These are phyloP conservation scores for Coelastrella sp. DNA, from an alignment of 139 green algal species.

Conservation along the genomic window DNA sequence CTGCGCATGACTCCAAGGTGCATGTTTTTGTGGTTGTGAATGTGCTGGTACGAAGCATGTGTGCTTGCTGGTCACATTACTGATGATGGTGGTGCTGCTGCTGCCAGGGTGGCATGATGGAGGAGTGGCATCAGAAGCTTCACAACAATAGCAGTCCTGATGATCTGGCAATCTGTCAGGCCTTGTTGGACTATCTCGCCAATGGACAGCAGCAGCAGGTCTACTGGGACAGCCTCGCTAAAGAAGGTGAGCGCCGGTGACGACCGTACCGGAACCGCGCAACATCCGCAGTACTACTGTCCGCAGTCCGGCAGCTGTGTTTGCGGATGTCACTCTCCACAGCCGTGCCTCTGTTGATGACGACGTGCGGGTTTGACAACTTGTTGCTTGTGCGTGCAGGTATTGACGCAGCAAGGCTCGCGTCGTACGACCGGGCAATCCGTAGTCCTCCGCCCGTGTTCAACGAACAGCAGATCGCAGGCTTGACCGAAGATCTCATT, in stretches of 20 bases:
- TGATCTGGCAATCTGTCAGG: conserved; percentile 84
- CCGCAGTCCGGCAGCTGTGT: too few species aligned
- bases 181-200: conserved; percentile 64
- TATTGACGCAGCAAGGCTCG: conserved; percentile 70
- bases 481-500: conserved; percentile 68
- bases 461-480: conserved; percentile 51
- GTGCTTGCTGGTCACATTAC: not conserved
- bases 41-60: not conserved
- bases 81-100: not conserved
- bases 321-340: too few species aligned
- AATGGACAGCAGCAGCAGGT: conserved; percentile 21
- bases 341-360: not conserved
- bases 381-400: conserved; percentile 5
- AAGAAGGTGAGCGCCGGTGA: conserved; percentile 9
- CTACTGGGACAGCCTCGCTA: conserved; percentile 57
- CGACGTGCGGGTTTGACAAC: too few species aligned
- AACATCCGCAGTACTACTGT: too few species aligned
- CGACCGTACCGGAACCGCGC: too few species aligned
- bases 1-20: too few species aligned
- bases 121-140: conserved; percentile 91
- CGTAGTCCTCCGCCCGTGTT: conserved; percentile 62
- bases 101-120: conserved; percentile 74
- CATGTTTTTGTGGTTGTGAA: not conserved
- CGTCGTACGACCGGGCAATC: conserved; percentile 76
- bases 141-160: conserved; percentile 90